These are phyloP conservation scores for Claviceps citrina DNA, from an alignment of 2,329 filamentous ascomycete genomes.

Conservation along the genomic window DNA sequence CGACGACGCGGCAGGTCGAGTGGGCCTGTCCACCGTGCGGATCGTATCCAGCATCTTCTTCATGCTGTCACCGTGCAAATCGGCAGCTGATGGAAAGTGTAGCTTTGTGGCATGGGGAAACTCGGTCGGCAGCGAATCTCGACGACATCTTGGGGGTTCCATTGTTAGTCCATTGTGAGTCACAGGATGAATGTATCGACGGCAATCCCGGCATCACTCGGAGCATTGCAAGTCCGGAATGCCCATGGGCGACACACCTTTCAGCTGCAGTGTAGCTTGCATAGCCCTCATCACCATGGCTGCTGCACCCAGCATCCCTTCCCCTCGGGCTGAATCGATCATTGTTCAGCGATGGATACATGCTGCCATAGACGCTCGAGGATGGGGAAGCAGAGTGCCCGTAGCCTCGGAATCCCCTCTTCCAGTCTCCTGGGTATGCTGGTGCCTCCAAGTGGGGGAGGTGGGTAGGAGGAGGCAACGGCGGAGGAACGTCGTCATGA, in stretches of 20 bases:
- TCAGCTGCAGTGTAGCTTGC: conserved; percentile 26
- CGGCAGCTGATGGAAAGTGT: conserved; percentile 29
- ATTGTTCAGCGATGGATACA: conserved; percentile 19
- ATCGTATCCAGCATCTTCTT: conserved; percentile 40
- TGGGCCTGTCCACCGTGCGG: conserved; percentile 29
- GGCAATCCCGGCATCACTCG: neutral
- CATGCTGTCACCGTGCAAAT: conserved; percentile 34
- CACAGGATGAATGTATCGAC: too few relatives aligned
- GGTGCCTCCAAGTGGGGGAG: conserved; percentile 21
- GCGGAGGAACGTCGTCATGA: conserved; percentile 24
- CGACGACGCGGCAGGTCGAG: conserved; percentile 28
- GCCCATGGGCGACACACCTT: conserved; percentile 15
- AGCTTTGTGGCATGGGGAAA: conserved; percentile 36
- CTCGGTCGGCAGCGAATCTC: conserved; percentile 23
- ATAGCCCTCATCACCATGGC: conserved; percentile 28
- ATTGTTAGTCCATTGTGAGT: too few relatives aligned
- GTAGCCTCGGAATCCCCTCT: conserved; percentile 15
- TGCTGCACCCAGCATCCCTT: conserved; percentile 14
- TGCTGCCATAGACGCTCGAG: conserved; percentile 26
- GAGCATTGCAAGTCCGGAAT: neutral
- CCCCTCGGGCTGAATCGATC: conserved; percentile 21
- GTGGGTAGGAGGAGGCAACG: conserved; percentile 30
- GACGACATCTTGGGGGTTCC: too few relatives aligned
- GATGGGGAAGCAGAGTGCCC: conserved; percentile 16
- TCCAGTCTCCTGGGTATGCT: conserved; percentile 16